Percentiles rank a stretch among this genome's conserved stretches.
Evolutionary conservation across 306 rosid genomes (phyloP).

Genomic region (Cicer cuneatum): DNA sequence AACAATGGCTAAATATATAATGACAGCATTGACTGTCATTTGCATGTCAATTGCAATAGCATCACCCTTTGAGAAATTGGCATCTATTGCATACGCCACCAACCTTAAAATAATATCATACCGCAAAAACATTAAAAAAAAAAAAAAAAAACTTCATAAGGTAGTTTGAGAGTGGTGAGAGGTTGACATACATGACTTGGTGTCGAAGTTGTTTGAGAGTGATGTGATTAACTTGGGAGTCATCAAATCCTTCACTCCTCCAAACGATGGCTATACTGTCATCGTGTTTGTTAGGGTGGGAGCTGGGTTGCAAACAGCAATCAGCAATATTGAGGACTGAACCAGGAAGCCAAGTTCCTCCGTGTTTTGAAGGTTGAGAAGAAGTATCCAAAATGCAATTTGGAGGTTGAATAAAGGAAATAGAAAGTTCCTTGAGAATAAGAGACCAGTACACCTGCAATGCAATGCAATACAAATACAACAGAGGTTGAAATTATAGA

Average conservation of each 20-base stretch:
- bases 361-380: slow-evolving; percentile 56
- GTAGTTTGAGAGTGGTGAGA: neutral
- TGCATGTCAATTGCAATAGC: slow-evolving; percentile 95
- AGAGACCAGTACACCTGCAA: slow-evolving; percentile 83
- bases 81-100: slow-evolving; percentile 79
- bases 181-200: slow-evolving; percentile 70
- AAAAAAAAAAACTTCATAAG: neutral
- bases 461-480: neutral
- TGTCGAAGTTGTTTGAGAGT: slow-evolving; percentile 78
- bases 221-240: slow-evolving; percentile 58
- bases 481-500: neutral
- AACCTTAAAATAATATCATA: slow-evolving; percentile 55
- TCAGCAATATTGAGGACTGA: slow-evolving; percentile 81
- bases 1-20: slow-evolving; percentile 80
- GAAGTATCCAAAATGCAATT: slow-evolving; percentile 66
- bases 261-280: slow-evolving; percentile 69
- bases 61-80: slow-evolving; percentile 82
- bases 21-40: slow-evolving; percentile 80
- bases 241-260: slow-evolving; percentile 76
- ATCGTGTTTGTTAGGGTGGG: slow-evolving; percentile 64
- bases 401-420: slow-evolving; percentile 65
- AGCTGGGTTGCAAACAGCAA: slow-evolving; percentile 69
- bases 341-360: slow-evolving; percentile 80
- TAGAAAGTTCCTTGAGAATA: slow-evolving; percentile 69
- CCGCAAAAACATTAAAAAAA: slow-evolving; percentile 18